Percentiles rank a stretch among this genome's conserved stretches.
Conservation (phyloP, 2,329 filamentous ascomycete genomes). For the Corinectria fuckeliana region DNA sequence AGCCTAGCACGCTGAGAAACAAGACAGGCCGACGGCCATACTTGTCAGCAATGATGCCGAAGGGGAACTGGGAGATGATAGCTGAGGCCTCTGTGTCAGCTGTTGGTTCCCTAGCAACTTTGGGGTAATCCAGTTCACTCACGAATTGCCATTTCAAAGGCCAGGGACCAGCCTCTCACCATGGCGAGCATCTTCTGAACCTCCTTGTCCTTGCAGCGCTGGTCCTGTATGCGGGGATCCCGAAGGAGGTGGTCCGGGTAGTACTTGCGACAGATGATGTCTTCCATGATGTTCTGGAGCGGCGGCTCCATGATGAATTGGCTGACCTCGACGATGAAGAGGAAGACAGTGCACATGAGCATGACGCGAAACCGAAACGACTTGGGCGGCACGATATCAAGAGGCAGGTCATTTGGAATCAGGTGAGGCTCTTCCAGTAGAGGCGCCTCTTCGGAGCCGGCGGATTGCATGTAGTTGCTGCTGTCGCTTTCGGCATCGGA, state of each 20-base stretch:
- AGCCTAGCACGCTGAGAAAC: slow-evolving; percentile 44
- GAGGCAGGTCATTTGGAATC: slow-evolving; percentile 27
- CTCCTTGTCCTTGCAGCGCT: slow-evolving; percentile 54
- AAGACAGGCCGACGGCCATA: slow-evolving; percentile 52
- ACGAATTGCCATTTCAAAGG: slow-evolving; percentile 56
- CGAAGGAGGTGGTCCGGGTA: slow-evolving; percentile 49
- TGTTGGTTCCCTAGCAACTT: neutral
- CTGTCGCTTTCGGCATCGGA: slow-evolving; percentile 21
- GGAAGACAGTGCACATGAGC: slow-evolving; percentile 44
- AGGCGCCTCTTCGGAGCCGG: neutral
- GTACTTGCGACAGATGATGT: slow-evolving; percentile 58
- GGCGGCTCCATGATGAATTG: slow-evolving; percentile 49
- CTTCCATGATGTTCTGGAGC: slow-evolving; percentile 57
- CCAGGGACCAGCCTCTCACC: slow-evolving; percentile 54
- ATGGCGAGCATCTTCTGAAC: slow-evolving; percentile 61
- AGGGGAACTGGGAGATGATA: slow-evolving; percentile 53
- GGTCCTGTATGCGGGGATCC: slow-evolving; percentile 42
- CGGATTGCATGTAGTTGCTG: neutral
- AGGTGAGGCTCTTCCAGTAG: slow-evolving; percentile 31
- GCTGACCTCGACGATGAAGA: slow-evolving; percentile 53
- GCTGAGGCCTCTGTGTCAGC: slow-evolving; percentile 35
- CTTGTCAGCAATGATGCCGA: slow-evolving; percentile 54
- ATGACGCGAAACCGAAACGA: slow-evolving; percentile 41
- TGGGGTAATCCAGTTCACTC: slow-evolving; percentile 17
- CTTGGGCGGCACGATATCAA: slow-evolving; percentile 30